Conservation (phyloP, 2,329 filamentous ascomycete species). For the Trichothecium roseum region DNA sequence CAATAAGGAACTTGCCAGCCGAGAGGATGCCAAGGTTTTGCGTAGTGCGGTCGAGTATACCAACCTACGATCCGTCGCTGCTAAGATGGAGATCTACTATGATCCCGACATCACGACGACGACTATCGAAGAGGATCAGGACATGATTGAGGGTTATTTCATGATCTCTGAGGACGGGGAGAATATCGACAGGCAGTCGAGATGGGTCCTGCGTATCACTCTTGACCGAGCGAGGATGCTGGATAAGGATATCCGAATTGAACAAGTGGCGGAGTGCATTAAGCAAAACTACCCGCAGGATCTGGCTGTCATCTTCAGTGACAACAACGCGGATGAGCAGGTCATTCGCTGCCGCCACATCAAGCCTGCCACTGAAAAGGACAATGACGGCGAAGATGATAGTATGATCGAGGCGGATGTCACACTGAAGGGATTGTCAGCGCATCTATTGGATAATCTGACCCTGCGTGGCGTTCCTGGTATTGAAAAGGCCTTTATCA, state of each 20-base stretch:
- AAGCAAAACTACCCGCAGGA: constrained; percentile 81
- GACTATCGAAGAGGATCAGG: constrained; percentile 74
- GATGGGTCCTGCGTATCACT: constrained; percentile 90
- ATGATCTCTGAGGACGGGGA: constrained; percentile 67
- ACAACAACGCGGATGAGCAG: constrained; percentile 94
- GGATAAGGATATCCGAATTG: constrained; percentile 84
- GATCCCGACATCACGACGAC: constrained; percentile 84
- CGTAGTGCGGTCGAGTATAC: constrained; percentile 92
- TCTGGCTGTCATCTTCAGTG: constrained; percentile 88
- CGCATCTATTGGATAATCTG: constrained; percentile 81
- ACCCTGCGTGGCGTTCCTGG: constrained; percentile 84
- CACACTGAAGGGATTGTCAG: constrained; percentile 85
- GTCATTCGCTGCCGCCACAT: constrained; percentile 88
- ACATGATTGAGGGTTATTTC: constrained; percentile 96
- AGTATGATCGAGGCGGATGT: constrained; percentile 70
- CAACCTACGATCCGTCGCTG: constrained; percentile 81
- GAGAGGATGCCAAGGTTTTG: constrained; percentile 74
- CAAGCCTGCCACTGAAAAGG: constrained; percentile 57
- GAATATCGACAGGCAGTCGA: constrained; percentile 64
- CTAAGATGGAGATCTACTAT: constrained; percentile 93
- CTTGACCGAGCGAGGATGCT: constrained; percentile 90
- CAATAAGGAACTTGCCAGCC: constrained; percentile 50
- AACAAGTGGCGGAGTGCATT: constrained; percentile 82
- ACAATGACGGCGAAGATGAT: constrained; percentile 59
- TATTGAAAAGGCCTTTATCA: constrained; percentile 87